Base-by-base conservation (phyloP, 805 yeast genomes). In the Jamesozyma lodderae region DNA sequence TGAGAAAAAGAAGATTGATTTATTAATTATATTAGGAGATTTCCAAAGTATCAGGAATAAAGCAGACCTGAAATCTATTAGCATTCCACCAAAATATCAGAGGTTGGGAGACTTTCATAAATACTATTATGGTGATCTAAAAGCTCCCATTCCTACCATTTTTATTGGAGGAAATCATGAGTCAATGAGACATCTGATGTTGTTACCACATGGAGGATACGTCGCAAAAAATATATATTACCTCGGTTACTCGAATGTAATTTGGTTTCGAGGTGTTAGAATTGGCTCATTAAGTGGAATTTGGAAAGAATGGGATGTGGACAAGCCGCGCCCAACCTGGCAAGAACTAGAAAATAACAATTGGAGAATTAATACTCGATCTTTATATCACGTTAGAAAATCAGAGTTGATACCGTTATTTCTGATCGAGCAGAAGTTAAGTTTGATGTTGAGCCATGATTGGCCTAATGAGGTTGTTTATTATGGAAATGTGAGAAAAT, bases 151-250 rank as follows among this genome's bases (percentile, higher is more conserved):
- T 1, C 59, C 77, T 23, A 90, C 97, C 0, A 48, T 92, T 0
- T 81, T 90, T 47, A 75, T 92, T 30, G 97, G 98, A 3, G 98
- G 98, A 0, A 92, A 92, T 60, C 98, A 92, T 53, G 98, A 92
- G 55, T 78, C 92, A 4, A 83, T 94, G 41, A 75, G 79, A 42
- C 84, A 82, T 55, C 54, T 92, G 44, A 65, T 72, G 43, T 86
- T 82, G 48, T 61, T 88, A 41, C 75, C 73, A 42, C 72, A 70
- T 55, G 98, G 98, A 10, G 98, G 98, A 0, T 92, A 90, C 84
- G 88, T 83, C 1, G 94, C 95, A 1, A 84, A 86, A 1, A 79
- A 81, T 45, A 84, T 92, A 11, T 92, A 80, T 59, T 92, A 77
- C 54, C 53, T 92, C 49, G 98, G 98, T 0, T 74, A 75, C 31